Evolutionary conservation across 2,329 filamentous ascomycete species (phyloP), one percentile per base, ranked within the genome.

Genomic region (Colletotrichum caudatum): DNA sequence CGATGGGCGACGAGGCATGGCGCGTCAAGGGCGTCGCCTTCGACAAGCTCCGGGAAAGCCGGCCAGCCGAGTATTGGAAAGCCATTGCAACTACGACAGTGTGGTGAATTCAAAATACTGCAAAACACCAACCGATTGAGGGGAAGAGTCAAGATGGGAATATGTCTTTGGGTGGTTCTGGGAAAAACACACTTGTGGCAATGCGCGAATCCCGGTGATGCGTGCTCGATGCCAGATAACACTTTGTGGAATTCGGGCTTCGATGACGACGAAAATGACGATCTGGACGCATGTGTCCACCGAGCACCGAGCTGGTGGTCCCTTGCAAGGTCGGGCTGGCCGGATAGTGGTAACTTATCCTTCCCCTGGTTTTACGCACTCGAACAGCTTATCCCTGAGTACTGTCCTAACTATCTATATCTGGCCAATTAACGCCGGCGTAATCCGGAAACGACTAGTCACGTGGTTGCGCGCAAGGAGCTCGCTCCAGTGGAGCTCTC

Each of bases 21-120:
- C 75, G 60, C 74, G 70, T 62, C 8, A 64, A 61, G 26, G 66
- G 35, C 1, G 71, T 65, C 51, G 64, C 61, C 53, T 73, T 67
- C 23, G 74, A 72, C 65, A 80, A 74, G 64, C 73, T 74, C 76
- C 74, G 77, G 66, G 81, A 80, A 69, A 85, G 80, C 71, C 79
- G 81, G 63, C 77, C 76, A 58, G 81, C 76, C 37, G 81, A 80
- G 69, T 82, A 82, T 72, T 82, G 80, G 69, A 84, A 73, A 50
- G 82, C 80, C 84, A 85, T 85, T 71, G 61, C 37, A 57, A 33
- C 16, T 50, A 29, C 35, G n/a, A 26, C 33, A 26, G 20, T 12
- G 14, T 44, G 6, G 5, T 29, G 20, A 26, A 41, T 64, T 26
- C 41, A 35, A 29, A 14, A 11, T 11, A 50, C 48, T 26, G 26